Percentiles rank a stretch among this genome's conserved stretches.
phyloP scores from a whole-genome alignment of 495 filamentous ascomycete species.

The Ascodesmis nigricans region DNA sequence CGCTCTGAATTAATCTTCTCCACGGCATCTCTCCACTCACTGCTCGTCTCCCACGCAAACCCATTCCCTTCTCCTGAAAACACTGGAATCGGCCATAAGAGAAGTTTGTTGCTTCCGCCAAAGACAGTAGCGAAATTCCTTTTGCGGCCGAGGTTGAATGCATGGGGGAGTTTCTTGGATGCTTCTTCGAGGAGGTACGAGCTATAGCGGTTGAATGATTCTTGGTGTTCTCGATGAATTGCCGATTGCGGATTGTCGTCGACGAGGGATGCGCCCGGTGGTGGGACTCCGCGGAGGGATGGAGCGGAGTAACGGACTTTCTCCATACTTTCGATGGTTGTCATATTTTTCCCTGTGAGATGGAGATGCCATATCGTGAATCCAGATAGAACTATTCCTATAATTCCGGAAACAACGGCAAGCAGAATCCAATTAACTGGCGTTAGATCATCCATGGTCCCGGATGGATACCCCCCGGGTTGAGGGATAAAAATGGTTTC shows the following conservation, averaged over 20 bases:
- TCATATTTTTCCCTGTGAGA: conserved; percentile 53
- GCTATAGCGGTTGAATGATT: conserved; percentile 52
- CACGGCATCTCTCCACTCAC: conserved; percentile 43
- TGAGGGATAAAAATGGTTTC: conserved; percentile 46
- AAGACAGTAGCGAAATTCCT: conserved; percentile 70
- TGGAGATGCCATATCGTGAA: conserved; percentile 89
- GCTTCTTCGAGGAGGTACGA: conserved; percentile 77
- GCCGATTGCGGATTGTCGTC: conserved; percentile 39
- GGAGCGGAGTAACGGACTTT: conserved; percentile 53
- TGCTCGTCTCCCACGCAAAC: conserved; percentile 81
- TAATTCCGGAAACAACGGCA: conserved; percentile 68
- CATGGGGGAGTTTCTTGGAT: conserved; percentile 64
- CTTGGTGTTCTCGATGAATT: conserved; percentile 42
- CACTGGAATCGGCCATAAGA: conserved; percentile 60
- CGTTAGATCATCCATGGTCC: conserved; percentile 42
- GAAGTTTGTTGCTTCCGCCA: conserved; percentile 34
- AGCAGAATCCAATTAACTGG: conserved; percentile 82
- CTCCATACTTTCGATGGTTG: conserved; percentile 88
- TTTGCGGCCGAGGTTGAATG: conserved; percentile 70
- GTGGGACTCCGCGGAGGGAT: conserved; percentile 17
- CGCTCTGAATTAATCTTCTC: conserved; percentile 37
- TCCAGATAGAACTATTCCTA: conserved; percentile 65
- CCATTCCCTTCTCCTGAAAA: conserved; percentile 73
- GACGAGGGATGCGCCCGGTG: conserved; percentile 29
- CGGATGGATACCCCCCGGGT: conserved; percentile 5